Evolutionary conservation across 208 protist genomes (phyloP).

Genomic region (Crithidia bombi): DNA sequence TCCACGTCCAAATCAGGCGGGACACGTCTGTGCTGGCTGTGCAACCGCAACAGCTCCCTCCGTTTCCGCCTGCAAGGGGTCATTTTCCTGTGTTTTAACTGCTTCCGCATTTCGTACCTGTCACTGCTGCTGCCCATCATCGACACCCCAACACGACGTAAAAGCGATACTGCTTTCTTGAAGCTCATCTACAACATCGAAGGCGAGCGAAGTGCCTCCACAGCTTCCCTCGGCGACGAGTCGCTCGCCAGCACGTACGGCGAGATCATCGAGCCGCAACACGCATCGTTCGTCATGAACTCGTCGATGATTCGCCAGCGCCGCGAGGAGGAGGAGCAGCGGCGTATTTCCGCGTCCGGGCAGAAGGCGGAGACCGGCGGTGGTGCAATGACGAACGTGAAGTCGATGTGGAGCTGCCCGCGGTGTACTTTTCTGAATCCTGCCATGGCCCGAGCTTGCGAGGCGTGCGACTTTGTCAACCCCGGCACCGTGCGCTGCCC

Average conservation of each 20-base stretch:
- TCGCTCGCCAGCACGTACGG: conserved; percentile 29
- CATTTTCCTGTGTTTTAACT: conserved; percentile 69
- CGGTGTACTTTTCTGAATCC: conserved; percentile 65
- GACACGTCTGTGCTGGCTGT: conserved; percentile 65
- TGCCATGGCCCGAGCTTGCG: conserved; percentile 28
- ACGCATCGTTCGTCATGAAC: conserved; percentile 56
- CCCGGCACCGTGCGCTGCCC: conserved; percentile 42
- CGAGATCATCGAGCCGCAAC: conserved; percentile 40
- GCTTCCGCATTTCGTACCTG: conserved; percentile 64
- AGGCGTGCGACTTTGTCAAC: conserved; percentile 48
- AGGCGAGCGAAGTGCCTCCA: conserved; percentile 20
- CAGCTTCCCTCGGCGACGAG: conserved; percentile 19
- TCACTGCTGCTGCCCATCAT: conserved; percentile 59
- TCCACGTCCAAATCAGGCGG: not conserved
- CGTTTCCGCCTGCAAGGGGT: conserved; percentile 48
- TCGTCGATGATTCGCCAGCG: conserved; percentile 38
- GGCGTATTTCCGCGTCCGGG: conserved; percentile 4
- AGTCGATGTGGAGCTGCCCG: conserved; percentile 50
- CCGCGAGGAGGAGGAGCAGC: conserved; percentile 31
- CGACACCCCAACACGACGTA: conserved; percentile 46
- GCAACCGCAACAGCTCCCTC: conserved; percentile 33
- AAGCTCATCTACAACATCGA: conserved; percentile 49
- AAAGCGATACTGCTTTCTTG: conserved; percentile 47
- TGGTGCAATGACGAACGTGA: not conserved
- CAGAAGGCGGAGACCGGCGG: conserved; percentile 1